Evolutionary conservation across 1,139 yeast species (phyloP).

Genomic region (Pichia sp.): DNA sequence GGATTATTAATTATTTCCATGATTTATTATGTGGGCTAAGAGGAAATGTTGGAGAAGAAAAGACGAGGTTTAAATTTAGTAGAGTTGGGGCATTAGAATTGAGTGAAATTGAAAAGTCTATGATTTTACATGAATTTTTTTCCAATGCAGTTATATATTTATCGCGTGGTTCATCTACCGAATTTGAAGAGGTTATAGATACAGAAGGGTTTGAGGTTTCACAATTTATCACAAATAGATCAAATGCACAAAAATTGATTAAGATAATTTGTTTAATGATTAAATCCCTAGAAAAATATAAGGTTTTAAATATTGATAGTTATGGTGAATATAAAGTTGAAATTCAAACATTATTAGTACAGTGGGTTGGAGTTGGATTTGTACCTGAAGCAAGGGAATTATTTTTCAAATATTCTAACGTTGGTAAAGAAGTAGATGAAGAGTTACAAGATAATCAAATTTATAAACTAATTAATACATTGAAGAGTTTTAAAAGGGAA

Average conservation of each 20-base stretch:
- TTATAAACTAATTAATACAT: not conserved
- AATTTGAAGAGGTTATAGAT: conserved; percentile 26
- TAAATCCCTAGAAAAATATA: conserved; percentile 40
- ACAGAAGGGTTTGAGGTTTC: conserved; percentile 6
- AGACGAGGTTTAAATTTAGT: conserved; percentile 38
- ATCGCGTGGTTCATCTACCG: conserved; percentile 32
- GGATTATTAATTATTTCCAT: conserved; percentile 53
- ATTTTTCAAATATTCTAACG: conserved; percentile 20
- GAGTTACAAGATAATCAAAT: not conserved
- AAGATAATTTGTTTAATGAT: conserved; percentile 57
- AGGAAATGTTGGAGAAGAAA: conserved; percentile 32
- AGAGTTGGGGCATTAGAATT: conserved; percentile 48
- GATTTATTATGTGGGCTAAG: conserved; percentile 51
- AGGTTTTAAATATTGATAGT: conserved; percentile 38
- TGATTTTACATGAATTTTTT: conserved; percentile 66
- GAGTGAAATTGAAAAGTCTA: conserved; percentile 52
- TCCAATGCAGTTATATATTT: conserved; percentile 48
- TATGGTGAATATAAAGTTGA: conserved; percentile 49
- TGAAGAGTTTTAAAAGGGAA: conserved; percentile 5
- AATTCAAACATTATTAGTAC: conserved; percentile 49
- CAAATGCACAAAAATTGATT: conserved; percentile 45
- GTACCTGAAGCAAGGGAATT: conserved; percentile 38
- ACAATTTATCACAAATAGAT: conserved; percentile 26
- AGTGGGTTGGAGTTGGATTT: conserved; percentile 48
- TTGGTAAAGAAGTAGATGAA: not conserved